phyloP scores from a whole-genome alignment of 208 protist species.

The Leishmania mexicana region DNA sequence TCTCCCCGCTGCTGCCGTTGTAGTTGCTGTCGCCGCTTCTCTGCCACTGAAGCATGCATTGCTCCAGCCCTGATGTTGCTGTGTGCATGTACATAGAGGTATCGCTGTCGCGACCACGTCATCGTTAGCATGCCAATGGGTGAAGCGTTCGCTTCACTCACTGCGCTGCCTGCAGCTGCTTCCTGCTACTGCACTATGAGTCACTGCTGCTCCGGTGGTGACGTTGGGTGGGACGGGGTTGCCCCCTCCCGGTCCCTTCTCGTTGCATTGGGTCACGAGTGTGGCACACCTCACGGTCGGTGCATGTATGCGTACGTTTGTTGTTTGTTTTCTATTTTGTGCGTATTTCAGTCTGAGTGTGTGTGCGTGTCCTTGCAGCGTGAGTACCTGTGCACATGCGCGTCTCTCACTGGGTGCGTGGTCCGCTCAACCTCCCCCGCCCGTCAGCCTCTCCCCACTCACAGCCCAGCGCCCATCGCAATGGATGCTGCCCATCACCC shows the following conservation, averaged over 20 bases:
- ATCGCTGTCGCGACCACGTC: constrained; percentile 1
- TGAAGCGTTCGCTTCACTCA: background rate
- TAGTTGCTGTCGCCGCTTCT: background rate
- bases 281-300: background rate
- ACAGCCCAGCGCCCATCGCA: background rate
- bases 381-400: background rate
- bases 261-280: background rate
- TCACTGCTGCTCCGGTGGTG: constrained; percentile 3
- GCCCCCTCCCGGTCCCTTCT: background rate
- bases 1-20: background rate
- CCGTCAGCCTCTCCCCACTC: background rate
- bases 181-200: background rate
- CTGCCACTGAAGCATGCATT: background rate
- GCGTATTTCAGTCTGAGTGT: constrained; percentile 5
- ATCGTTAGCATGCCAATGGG: background rate
- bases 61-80: background rate
- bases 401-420: background rate
- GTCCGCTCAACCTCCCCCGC: background rate
- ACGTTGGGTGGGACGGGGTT: background rate
- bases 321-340: constrained; percentile 4
- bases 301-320: background rate
- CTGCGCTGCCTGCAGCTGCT: background rate
- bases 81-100: background rate
- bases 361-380: background rate
- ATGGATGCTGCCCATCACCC: background rate